Evolutionary conservation across 441 rosid species (phyloP).

Genomic region (Adansonia grandidieri): DNA sequence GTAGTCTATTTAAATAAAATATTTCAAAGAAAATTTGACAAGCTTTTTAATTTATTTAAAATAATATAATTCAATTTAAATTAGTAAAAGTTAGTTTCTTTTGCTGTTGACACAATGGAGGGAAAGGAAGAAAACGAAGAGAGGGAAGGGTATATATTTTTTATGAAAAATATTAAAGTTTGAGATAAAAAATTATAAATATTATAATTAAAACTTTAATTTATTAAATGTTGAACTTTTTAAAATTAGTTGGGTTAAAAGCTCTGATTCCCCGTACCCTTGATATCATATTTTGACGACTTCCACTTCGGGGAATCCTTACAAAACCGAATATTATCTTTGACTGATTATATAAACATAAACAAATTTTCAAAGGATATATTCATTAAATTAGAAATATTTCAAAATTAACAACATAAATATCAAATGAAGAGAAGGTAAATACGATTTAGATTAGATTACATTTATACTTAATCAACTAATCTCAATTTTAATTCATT

Average conservation of each 20-base stretch:
- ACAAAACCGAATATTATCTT: slow-evolving; percentile 3
- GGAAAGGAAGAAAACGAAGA: not conserved
- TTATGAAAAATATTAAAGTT: too few species aligned
- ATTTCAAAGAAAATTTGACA: not conserved
- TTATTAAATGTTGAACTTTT: too few species aligned
- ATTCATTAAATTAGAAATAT: not conserved
- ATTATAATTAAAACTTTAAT: too few species aligned
- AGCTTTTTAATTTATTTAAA: too few species aligned
- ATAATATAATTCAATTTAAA: too few species aligned
- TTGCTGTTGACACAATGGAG: not conserved
- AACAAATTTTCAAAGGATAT: not conserved
- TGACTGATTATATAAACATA: slow-evolving; percentile 2
- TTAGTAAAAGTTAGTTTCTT: too few species aligned
- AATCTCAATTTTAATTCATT: not conserved
- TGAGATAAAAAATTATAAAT: too few species aligned
- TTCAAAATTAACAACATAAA: not conserved
- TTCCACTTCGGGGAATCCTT: slow-evolving; percentile 23
- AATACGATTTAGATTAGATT: not conserved
- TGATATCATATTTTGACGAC: slow-evolving; percentile 1
- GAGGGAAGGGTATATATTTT: too few species aligned
- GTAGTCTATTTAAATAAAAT: not conserved
- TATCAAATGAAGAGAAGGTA: not conserved
- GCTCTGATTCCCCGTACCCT: too few species aligned
- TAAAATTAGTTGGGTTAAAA: too few species aligned
- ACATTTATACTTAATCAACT: not conserved